Base-by-base conservation (phyloP, 208 protist genomes). In the Strigomonas oncopelti region DNA sequence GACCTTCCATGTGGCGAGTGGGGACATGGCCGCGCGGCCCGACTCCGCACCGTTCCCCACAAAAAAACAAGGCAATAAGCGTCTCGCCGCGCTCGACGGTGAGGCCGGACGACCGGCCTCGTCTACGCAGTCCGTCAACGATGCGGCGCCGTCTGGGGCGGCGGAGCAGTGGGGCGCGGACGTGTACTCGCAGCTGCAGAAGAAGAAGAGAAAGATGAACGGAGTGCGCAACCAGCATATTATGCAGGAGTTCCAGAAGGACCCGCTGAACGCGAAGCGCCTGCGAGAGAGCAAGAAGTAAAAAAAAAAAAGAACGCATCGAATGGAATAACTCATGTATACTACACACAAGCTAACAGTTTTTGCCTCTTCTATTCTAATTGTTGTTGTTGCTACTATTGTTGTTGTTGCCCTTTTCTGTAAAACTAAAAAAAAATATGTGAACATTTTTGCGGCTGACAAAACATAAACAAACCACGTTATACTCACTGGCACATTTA, bases 141-240 rank as follows among this genome's bases (percentile, higher is more conserved):
- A 22, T 2, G 55, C 42, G 4, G 45, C 67, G 3, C 9, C 31
- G 18, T 18, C n/a, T 34, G 20, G 24, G 3, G 42, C 80, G 32
- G 71, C 77, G 14, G 72, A 75, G 0, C 69, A 82, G 59, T 93
- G 85, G 87, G 85, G 87, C 0, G 66, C 77, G 13, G 48, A 70
- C 13, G 80, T 93, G 20, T 80, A 77, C 14, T 75, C 72, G 45
- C 81, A 83, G 54, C 72, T 96, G 24, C 69, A 73, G 18, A 91
- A 85, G 73, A 87, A 83, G 67, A 79, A 91, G n/a, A 80, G 84
- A 56, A 92, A 94, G 66, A 81, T 81, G 59, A 54, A 82, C 1
- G 69, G 75, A 11, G 75, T 76, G 5, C 81, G 80, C 31, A 62
- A 85, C 25, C 69, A 93, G 65, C 68, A 82, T 22, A 38, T 86